Evolutionary conservation across 2,329 filamentous ascomycete genomes (phyloP), one percentile per base, ranked within the genome.

Genomic region (Coniochaeta pulveracea): DNA sequence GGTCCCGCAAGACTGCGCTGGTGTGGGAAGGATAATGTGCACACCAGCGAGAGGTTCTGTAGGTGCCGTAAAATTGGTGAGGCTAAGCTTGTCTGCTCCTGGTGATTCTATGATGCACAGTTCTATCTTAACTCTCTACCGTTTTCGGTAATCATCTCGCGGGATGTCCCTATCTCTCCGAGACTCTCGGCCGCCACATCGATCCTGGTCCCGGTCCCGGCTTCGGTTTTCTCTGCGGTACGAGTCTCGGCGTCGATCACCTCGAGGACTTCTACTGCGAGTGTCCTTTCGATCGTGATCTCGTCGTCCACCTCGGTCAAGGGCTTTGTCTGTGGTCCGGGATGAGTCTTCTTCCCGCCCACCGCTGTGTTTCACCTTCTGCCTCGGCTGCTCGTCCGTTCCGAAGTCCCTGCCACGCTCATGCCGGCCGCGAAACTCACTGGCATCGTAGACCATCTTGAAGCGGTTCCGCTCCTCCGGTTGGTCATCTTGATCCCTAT

Each of bases 391-490:
- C 18, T 31, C 30, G 25, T 19, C 19, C 33, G 10, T 30, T 34
- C 26, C 19, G 14, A 36, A 34, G n/a, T 52, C 50, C 4, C 50
- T 53, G 23, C 60, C 56, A 24, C 55, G 58, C 33, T 60, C 58
- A 30, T 69, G 59, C 17, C 63, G 60, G 16, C 63, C 64, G 33
- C 65, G 66, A 55, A 80, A 67, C 39, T 83, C 78, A 34, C 80
- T 72, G 34, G 80, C 76, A 39, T 85, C 80, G 51, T 93, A 84
- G 1, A 94, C 77, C 75, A 93, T 86, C 34, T 73, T 70, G 50
- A 93, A 93, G 16, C 67, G 63, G 33, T 69, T 55, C 7, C 54
- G 55, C 3, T 53, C 47, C 10, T 54, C 43, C 12, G 19, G n/a
- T 7, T 50, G 51, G 11, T 67, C 63, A 15, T 72, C 71, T 22